These are phyloP conservation scores for Amanita polypyramis DNA, from an alignment of 768 basidiomycete genomes.

Conservation along the genomic window DNA sequence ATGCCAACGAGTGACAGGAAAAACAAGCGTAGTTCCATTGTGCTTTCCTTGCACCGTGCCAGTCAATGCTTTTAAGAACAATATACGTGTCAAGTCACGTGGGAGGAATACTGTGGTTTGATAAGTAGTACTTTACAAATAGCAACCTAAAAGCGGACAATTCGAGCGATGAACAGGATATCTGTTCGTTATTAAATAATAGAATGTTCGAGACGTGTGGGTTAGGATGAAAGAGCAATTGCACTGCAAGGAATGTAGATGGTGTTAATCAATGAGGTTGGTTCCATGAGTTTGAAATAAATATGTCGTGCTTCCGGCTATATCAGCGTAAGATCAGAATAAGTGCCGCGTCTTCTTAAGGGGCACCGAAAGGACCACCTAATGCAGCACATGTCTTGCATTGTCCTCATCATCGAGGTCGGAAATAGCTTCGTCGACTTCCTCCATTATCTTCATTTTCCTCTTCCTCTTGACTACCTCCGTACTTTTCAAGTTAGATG, in stretches of 20 bases:
- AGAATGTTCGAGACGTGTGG: background rate
- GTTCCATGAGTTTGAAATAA: constrained; percentile 6
- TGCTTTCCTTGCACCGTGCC: background rate
- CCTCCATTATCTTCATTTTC: constrained; percentile 8
- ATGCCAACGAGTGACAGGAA: constrained; percentile 26
- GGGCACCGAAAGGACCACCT: background rate
- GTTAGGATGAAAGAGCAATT: background rate
- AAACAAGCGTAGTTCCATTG: constrained; percentile 11
- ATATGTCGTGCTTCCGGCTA: constrained; percentile 5
- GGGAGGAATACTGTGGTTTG: background rate
- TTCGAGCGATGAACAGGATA: background rate
- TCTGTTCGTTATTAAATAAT: background rate
- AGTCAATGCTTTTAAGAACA: background rate
- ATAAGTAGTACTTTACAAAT: background rate
- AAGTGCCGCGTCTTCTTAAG: background rate
- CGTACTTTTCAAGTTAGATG: background rate
- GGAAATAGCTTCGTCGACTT: constrained; percentile 1
- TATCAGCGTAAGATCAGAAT: constrained; percentile 1
- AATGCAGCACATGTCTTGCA: background rate
- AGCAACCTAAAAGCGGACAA: background rate
- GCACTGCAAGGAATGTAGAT: background rate
- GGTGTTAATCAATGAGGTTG: background rate
- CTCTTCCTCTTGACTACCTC: background rate
- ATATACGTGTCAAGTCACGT: constrained; percentile 8
- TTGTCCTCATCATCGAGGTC: constrained; percentile 1